These are phyloP conservation scores for Narthecium ossifragum DNA, from an alignment of 106 monocot species.

Conservation along the genomic window DNA sequence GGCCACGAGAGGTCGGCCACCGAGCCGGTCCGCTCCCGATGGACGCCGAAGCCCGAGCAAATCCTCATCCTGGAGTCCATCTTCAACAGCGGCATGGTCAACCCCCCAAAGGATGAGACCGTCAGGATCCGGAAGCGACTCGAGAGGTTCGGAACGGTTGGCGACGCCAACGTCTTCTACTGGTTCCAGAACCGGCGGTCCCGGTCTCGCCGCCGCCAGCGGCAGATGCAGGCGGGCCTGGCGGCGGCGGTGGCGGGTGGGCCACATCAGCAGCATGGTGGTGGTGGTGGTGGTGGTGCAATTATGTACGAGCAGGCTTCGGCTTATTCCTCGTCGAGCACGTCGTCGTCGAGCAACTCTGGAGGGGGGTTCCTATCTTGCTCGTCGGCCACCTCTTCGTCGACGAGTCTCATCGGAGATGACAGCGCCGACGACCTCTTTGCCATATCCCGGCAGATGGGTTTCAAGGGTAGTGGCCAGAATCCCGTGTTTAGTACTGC, in stretches of 20 bases:
- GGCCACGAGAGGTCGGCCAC: conserved; percentile 4
- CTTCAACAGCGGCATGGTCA: conserved; percentile 98
- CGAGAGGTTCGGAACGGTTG: conserved; percentile 85
- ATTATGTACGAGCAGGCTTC: conserved; percentile 7
- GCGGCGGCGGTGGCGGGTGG: conserved; percentile 6
- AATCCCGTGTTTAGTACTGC: conserved; percentile 10
- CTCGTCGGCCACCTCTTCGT: conserved; percentile 9
- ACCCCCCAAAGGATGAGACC: conserved; percentile 89
- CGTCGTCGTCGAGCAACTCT: conserved; percentile 13
- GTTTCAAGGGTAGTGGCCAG: conserved; percentile 23
- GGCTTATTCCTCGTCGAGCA: conserved; percentile 12
- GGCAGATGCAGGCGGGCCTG: conserved; percentile 66
- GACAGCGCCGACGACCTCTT: conserved; percentile 62
- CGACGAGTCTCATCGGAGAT: conserved; percentile 16
- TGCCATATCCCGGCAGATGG: conserved; percentile 73
- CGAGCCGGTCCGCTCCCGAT: conserved; percentile 74
- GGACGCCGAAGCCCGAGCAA: conserved; percentile 98
- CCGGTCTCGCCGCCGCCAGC: conserved; percentile 79
- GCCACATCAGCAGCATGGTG: not conserved
- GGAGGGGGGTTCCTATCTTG: conserved; percentile 4
- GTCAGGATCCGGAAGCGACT: conserved; percentile 82
- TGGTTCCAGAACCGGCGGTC: conserved; percentile 99
- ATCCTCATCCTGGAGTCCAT: conserved; percentile 96
- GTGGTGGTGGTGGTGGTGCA: not conserved
- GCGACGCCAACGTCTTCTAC: conserved; percentile 98